Evolutionary conservation across 208 protist species (phyloP).

Genomic region (Tritrichomonas musculus): DNA sequence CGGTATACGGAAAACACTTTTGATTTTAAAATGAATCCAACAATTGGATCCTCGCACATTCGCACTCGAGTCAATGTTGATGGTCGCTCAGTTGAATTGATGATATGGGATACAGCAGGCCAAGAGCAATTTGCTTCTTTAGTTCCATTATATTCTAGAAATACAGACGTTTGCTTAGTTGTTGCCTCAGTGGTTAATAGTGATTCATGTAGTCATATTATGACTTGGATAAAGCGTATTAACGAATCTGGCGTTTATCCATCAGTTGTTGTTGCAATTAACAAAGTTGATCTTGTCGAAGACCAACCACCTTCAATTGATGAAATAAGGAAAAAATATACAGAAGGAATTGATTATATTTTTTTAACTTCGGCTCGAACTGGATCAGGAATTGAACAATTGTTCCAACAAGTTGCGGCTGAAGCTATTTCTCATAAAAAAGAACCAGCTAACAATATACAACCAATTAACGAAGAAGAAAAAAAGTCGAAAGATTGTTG

Average conservation of each 20-base stretch:
- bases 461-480: no score
- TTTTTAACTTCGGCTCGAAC: neutral
- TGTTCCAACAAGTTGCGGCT: neutral
- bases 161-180: neutral
- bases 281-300: neutral
- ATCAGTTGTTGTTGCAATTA: neutral
- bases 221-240: neutral
- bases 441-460: no score
- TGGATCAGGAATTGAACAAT: neutral
- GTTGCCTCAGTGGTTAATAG: neutral
- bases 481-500: no score
- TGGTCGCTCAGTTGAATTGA: neutral
- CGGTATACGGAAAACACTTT: neutral
- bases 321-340: neutral
- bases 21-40: neutral
- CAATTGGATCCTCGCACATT: neutral
- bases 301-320: neutral
- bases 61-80: neutral
- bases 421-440: no score
- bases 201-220: neutral
- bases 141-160: neutral
- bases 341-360: neutral
- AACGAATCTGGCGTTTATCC: neutral
- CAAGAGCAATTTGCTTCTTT: neutral
- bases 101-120: constrained; percentile 8